Conservation (phyloP, 2,329 filamentous ascomycete genomes). For the Trichoderma arundinaceum region DNA sequence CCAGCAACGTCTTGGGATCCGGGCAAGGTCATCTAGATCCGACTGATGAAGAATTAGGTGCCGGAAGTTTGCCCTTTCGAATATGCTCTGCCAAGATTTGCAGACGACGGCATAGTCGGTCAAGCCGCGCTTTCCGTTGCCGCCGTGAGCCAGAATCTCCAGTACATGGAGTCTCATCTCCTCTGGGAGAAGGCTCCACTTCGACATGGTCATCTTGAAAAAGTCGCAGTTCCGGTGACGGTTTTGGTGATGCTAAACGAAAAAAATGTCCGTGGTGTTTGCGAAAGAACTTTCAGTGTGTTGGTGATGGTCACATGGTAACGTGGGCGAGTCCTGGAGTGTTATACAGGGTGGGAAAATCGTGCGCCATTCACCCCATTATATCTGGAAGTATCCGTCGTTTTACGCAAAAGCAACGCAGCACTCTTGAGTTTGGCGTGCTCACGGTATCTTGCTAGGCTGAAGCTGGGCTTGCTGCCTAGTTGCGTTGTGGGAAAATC, state of each 20-base stretch:
- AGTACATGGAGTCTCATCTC: slow-evolving; percentile 23
- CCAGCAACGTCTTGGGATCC: slow-evolving; percentile 14
- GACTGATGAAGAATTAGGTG: neutral
- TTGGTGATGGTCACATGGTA: slow-evolving; percentile 11
- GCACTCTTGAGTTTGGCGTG: neutral
- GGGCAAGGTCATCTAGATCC: neutral
- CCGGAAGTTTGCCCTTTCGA: slow-evolving; percentile 12
- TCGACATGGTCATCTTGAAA: neutral
- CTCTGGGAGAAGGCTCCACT: slow-evolving; percentile 9
- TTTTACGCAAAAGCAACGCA: neutral
- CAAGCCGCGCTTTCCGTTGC: neutral
- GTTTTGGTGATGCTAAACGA: neutral
- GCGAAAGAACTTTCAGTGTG: neutral
- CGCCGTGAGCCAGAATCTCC: slow-evolving; percentile 2
- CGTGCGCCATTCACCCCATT: slow-evolving; percentile 5
- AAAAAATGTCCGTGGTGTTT: neutral
- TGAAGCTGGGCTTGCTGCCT: neutral
- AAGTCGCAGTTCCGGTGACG: neutral
- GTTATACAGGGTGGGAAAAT: neutral
- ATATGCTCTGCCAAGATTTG: slow-evolving; percentile 8
- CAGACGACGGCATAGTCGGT: slow-evolving; percentile 24
- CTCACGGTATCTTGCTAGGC: neutral
- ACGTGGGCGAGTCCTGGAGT: neutral
- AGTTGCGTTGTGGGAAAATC: slow-evolving; percentile 2
- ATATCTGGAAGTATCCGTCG: neutral